Conservation (phyloP, 2,329 filamentous ascomycete species). For the Nothomitra cinnamomea region DNA sequence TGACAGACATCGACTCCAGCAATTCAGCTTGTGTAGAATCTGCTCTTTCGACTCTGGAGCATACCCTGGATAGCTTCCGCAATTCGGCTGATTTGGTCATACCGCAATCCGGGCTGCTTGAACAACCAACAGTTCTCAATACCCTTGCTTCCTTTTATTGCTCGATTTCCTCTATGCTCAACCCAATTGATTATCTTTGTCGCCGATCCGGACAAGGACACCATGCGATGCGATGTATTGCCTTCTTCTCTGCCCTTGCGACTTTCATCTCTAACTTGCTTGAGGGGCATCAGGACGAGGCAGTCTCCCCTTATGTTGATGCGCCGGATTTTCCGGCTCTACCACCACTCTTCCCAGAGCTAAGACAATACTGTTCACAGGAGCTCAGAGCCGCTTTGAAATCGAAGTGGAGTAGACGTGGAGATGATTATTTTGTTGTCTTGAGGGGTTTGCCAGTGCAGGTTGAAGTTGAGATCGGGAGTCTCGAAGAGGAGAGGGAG, state of each 20-base stretch:
- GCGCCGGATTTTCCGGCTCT: slow-evolving; percentile 1
- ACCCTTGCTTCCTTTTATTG: slow-evolving; percentile 24
- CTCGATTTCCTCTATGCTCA: slow-evolving; percentile 24
- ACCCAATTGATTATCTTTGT: slow-evolving; percentile 30
- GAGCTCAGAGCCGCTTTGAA: slow-evolving; percentile 27
- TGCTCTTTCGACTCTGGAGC: slow-evolving; percentile 20
- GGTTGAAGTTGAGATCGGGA: slow-evolving; percentile 19
- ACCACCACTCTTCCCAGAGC: slow-evolving; percentile 12
- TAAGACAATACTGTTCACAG: slow-evolving; percentile 20
- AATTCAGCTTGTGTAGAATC: slow-evolving; percentile 23
- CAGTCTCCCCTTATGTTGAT: slow-evolving; percentile 6
- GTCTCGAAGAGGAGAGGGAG: not conserved
- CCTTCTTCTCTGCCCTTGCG: slow-evolving; percentile 24
- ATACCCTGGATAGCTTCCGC: slow-evolving; percentile 23
- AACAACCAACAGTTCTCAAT: slow-evolving; percentile 23
- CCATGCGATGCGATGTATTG: slow-evolving; percentile 18
- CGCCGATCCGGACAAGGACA: slow-evolving; percentile 17
- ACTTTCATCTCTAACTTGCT: slow-evolving; percentile 19
- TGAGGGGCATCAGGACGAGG: slow-evolving; percentile 12
- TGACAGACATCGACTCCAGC: slow-evolving; percentile 28
- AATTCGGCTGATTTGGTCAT: slow-evolving; percentile 22
- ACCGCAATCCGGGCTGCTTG: slow-evolving; percentile 19
- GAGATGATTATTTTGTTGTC: slow-evolving; percentile 29
- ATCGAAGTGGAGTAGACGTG: slow-evolving; percentile 29
- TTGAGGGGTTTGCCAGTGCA: slow-evolving; percentile 27